These are phyloP conservation scores for Sporothrix humicola DNA, from an alignment of 2,329 filamentous ascomycete species.

Conservation along the genomic window DNA sequence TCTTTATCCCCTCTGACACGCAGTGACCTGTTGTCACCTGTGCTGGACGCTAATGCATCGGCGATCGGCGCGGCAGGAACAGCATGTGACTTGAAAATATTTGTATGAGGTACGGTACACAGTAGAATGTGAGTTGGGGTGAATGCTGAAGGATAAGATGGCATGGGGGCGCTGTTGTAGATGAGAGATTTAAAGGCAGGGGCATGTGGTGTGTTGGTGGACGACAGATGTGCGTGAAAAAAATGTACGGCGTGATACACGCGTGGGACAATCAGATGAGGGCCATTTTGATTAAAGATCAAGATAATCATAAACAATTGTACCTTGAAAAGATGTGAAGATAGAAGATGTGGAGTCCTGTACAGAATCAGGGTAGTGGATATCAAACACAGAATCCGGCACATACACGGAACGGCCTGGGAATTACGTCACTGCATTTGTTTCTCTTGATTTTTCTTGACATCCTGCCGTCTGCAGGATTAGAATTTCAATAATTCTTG, in stretches of 20 bases:
- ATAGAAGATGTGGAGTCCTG: too few species aligned
- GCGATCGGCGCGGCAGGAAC: constrained; percentile 30
- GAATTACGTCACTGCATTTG: background rate
- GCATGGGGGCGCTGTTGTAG: constrained; percentile 26
- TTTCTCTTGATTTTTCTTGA: background rate
- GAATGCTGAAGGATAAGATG: background rate
- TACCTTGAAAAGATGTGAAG: too few species aligned
- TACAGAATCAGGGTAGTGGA: too few species aligned
- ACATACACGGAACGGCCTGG: background rate
- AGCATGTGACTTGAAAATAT: constrained; percentile 28
- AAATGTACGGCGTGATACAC: background rate
- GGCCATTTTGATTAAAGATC: too few species aligned
- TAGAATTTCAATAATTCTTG: too few species aligned
- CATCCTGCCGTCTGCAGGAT: background rate
- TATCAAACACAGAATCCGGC: background rate
- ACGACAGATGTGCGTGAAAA: background rate
- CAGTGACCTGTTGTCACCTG: constrained; percentile 25
- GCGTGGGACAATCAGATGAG: background rate
- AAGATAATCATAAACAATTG: background rate
- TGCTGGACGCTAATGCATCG: constrained; percentile 28
- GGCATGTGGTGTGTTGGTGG: background rate
- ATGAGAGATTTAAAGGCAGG: background rate
- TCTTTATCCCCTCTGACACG: background rate
- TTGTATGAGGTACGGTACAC: too few species aligned
- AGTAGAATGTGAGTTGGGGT: too few species aligned